phyloP scores from a whole-genome alignment of 2,329 filamentous ascomycete genomes.

The Dissoconium aciculare region DNA sequence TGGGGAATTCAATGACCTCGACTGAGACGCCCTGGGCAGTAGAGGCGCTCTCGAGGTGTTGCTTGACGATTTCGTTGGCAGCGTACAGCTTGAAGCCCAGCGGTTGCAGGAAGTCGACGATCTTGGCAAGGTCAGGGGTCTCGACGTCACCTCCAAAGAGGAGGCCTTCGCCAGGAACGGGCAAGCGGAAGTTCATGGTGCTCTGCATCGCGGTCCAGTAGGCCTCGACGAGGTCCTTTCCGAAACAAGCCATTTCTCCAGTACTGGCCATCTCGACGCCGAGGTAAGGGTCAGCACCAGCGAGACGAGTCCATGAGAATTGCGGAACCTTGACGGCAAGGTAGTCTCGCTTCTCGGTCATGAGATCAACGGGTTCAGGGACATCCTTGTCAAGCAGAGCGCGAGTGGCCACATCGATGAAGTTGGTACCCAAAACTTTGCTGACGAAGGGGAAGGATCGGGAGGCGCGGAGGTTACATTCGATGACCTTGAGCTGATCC shows the following conservation, averaged over 20 bases:
- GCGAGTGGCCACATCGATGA: constrained; percentile 89
- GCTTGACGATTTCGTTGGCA: constrained; percentile 66
- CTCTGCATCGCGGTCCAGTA: constrained; percentile 96
- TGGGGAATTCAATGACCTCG: constrained; percentile 92
- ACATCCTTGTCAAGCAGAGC: constrained; percentile 76
- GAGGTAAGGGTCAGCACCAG: constrained; percentile 91
- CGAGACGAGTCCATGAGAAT: constrained; percentile 97
- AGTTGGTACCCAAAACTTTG: constrained; percentile 93
- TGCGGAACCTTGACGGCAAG: constrained; percentile 95
- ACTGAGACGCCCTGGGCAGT: constrained; percentile 53
- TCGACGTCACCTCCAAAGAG: constrained; percentile 76
- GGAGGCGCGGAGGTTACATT: constrained; percentile 94
- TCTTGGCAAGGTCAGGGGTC: constrained; percentile 55
- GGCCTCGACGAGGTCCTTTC: constrained; percentile 85
- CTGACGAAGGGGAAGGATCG: constrained; percentile 96
- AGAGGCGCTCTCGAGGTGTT: constrained; percentile 57
- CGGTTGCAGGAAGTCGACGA: constrained; percentile 75
- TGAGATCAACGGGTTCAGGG: constrained; percentile 72
- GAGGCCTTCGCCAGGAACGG: constrained; percentile 85
- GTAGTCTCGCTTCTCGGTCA: constrained; percentile 80
- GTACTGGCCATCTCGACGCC: constrained; percentile 96
- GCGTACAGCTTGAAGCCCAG: constrained; percentile 92
- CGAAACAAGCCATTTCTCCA: constrained; percentile 97
- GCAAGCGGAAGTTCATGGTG: constrained; percentile 98
- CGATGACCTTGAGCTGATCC: constrained; percentile 80